Base-by-base conservation (phyloP, 2,329 filamentous ascomycete species). In the Magnaporthales sp. region DNA sequence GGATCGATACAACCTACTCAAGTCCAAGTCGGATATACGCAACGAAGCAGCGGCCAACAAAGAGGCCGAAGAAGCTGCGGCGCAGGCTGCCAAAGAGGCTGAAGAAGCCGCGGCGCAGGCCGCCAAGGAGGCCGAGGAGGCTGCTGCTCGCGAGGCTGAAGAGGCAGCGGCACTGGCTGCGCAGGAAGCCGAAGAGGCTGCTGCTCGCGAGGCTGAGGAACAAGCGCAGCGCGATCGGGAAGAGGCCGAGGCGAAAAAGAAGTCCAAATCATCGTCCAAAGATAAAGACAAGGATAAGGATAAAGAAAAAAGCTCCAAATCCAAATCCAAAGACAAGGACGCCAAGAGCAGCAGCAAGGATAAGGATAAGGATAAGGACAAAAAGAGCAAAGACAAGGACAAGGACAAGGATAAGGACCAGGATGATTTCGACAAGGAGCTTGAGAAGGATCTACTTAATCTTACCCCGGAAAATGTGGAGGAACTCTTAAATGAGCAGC, bases 401-500 rank as follows among this genome's bases (percentile, higher is more conserved):
- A 71, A 69, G 68, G 70, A 71, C 19, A 70, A 70, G 60, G 69
- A 72, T 31, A 69, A 70, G 30, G 71, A 72, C 29, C 70, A 70
- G 54, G 68, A 69, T 30, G 72, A 77, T 38, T 67, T 75, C 15
- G 70, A 75, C 60, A 71, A 74, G 27, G 73, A 73, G 27, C 60
- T 71, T 8, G 70, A 72, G 22, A 70, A 72, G 54, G 72, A 71
- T 32, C 66, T 73, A 24, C 69, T 77, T 51, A 75, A 81, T 29
- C 74, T 81, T 66, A 78, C 76, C 11, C 72, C 77, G 11, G 79
- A 80, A 38, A 75, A 82, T 66, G 73, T 82, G 30, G 80, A 81
- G 64, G 79, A 80, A 70, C 74, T 82, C 22, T 72, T 82, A 38
- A 32, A 30, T 32, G 63, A 70, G 61, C 67, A 74, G 68, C 67